Evolutionary conservation across 2,329 filamentous ascomycete species (phyloP).

Genomic region (Aspergillus ochraceus): DNA sequence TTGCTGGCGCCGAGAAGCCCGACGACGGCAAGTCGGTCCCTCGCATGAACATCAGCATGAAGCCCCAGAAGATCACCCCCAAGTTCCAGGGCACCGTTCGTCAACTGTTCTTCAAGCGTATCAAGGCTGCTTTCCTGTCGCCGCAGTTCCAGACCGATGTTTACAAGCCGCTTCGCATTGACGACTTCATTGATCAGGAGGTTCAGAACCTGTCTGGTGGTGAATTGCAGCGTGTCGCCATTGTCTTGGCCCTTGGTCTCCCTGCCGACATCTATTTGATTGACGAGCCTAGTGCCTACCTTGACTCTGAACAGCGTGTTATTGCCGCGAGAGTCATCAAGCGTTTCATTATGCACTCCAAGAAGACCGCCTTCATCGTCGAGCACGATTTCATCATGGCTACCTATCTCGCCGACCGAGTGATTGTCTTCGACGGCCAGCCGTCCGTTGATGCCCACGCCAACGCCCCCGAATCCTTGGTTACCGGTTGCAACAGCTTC

Average conservation of each 20-base stretch:
- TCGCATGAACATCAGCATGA: conserved; percentile 97
- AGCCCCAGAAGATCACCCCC: conserved; percentile 98
- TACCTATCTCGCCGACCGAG: conserved; percentile 79
- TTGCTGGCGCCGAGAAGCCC: conserved; percentile 90
- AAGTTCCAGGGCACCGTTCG: conserved; percentile 97
- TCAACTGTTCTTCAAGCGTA: conserved; percentile 99
- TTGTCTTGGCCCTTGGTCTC: conserved; percentile 91
- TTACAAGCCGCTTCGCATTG: conserved; percentile 97
- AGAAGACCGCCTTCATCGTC: conserved; percentile 98
- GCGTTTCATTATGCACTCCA: conserved; percentile 99
- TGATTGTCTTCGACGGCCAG: conserved; percentile 97
- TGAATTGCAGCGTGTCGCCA: conserved; percentile 98
- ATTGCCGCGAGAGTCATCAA: conserved; percentile 97
- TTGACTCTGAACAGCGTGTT: conserved; percentile 99
- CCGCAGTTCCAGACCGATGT: conserved; percentile 99
- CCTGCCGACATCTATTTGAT: conserved; percentile 98
- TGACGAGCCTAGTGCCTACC: conserved; percentile 94
- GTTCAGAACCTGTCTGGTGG: conserved; percentile 98
- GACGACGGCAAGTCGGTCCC: conserved; percentile 77
- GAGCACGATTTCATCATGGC: conserved; percentile 99
- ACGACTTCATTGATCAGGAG: conserved; percentile 99
- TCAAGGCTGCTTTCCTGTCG: conserved; percentile 92
- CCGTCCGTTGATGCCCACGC: conserved; percentile 86
- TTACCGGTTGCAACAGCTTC: conserved; percentile 96
- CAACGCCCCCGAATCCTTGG: conserved; percentile 84